Evolutionary conservation across 2,329 filamentous ascomycete species (phyloP).

Genomic region (Monosporascus ibericus): DNA sequence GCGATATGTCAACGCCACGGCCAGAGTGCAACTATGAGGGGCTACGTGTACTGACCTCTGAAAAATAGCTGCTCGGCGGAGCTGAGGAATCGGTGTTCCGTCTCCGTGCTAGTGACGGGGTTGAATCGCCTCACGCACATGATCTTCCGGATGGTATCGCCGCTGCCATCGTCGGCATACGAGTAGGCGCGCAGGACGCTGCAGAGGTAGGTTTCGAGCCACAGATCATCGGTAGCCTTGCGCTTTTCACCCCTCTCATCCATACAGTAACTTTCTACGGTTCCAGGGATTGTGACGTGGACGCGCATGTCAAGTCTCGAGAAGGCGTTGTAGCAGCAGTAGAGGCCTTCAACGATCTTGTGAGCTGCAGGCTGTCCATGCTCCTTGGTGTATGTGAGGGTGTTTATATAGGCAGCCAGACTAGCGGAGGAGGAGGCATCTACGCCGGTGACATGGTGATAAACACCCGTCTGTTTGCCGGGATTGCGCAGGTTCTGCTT

Average conservation of each 20-base stretch:
- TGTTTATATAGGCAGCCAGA: conserved; percentile 96
- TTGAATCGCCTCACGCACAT: conserved; percentile 97
- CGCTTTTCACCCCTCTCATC: conserved; percentile 95
- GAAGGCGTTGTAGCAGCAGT: conserved; percentile 99
- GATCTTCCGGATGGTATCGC: conserved; percentile 92
- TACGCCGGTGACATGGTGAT: conserved; percentile 95
- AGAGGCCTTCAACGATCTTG: conserved; percentile 90
- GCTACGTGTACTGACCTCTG: conserved; percentile 51
- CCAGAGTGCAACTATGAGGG: too few relatives aligned
- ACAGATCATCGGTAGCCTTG: conserved; percentile 86
- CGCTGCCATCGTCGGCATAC: conserved; percentile 92
- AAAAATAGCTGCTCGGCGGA: conserved; percentile 95
- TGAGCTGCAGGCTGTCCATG: conserved; percentile 67
- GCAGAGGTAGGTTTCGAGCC: conserved; percentile 96
- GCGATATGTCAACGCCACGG: conserved; percentile 10
- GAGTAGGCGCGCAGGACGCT: conserved; percentile 91
- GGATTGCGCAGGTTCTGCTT: conserved; percentile 61
- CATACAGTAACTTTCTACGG: conserved; percentile 94
- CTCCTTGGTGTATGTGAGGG: conserved; percentile 76
- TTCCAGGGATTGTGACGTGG: conserved; percentile 93
- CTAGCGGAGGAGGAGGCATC: conserved; percentile 97
- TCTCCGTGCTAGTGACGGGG: conserved; percentile 95
- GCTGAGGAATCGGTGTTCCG: conserved; percentile 91
- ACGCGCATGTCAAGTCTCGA: conserved; percentile 97
- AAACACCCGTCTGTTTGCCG: conserved; percentile 75